Conservation (phyloP, 2,329 filamentous ascomycete species). For the Tolypocladium capitatum region DNA sequence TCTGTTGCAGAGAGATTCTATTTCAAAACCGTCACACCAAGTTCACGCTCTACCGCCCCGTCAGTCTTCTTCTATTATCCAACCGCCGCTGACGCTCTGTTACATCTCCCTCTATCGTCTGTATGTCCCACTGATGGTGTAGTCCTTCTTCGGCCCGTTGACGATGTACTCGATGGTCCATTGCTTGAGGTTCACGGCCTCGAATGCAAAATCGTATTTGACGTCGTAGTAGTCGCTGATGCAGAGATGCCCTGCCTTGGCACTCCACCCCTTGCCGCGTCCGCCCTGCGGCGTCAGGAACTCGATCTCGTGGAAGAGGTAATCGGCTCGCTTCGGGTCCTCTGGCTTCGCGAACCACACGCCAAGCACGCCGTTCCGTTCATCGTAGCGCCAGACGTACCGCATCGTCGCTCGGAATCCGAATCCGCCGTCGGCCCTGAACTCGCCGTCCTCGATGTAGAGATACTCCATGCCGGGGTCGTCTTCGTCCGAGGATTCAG, state of each 20-base stretch:
- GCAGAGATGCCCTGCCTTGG: conserved; percentile 56
- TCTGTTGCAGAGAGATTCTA: too few species aligned
- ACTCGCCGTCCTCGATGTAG: conserved; percentile 55
- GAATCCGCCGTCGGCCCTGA: conserved; percentile 42
- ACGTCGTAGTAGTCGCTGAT: conserved; percentile 60
- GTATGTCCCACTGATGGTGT: conserved; percentile 44
- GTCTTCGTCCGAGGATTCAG: conserved; percentile 6
- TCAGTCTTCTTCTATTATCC: too few species aligned
- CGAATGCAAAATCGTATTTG: conserved; percentile 52
- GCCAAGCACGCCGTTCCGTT: conserved; percentile 44
- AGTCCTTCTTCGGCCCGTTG: conserved; percentile 62
- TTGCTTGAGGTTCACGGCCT: conserved; percentile 38
- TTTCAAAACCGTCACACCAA: too few species aligned
- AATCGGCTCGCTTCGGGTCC: conserved; percentile 49
- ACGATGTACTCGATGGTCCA: conserved; percentile 55
- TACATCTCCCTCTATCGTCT: conserved; percentile 16
- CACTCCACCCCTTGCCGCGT: conserved; percentile 39
- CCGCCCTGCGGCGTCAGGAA: conserved; percentile 31
- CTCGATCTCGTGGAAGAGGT: conserved; percentile 63
- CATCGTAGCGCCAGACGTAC: conserved; percentile 62
- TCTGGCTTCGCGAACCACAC: conserved; percentile 62
- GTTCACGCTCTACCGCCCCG: too few species aligned
- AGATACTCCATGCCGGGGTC: conserved; percentile 46
- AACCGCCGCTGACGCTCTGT: neutral
- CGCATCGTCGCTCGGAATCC: conserved; percentile 48